Conservation (phyloP, 2,329 filamentous ascomycete genomes). For the Stachybotrys chlorohalonatus region DNA sequence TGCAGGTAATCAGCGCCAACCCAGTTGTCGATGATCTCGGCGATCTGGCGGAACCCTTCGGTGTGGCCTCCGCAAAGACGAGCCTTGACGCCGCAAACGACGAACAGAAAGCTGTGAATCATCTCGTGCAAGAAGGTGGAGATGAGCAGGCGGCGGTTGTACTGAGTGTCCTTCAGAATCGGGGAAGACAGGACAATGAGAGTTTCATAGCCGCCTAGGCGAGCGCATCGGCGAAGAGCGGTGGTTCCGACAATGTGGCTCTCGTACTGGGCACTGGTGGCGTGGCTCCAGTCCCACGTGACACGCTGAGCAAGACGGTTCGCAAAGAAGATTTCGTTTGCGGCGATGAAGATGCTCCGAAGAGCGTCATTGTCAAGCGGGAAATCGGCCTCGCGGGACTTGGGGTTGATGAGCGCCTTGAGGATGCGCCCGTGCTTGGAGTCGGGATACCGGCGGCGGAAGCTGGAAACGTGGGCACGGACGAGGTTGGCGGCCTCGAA, state of each 20-base stretch:
- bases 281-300: slow-evolving; percentile 52
- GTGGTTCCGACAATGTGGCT: slow-evolving; percentile 54
- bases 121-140: slow-evolving; percentile 59
- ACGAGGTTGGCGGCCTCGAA: slow-evolving; percentile 39
- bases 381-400: slow-evolving; percentile 35
- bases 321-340: slow-evolving; percentile 55
- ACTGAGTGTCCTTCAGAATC: slow-evolving; percentile 45
- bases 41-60: slow-evolving; percentile 48
- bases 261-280: slow-evolving; percentile 38
- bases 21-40: slow-evolving; percentile 52
- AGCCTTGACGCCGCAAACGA: slow-evolving; percentile 50
- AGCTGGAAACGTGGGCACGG: slow-evolving; percentile 33
- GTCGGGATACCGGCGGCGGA: slow-evolving; percentile 34
- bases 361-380: slow-evolving; percentile 48
- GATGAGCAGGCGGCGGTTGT: slow-evolving; percentile 52
- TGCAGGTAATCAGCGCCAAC: slow-evolving; percentile 45
- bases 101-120: slow-evolving; percentile 58
- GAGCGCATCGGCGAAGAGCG: slow-evolving; percentile 39
- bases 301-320: slow-evolving; percentile 48
- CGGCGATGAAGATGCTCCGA: slow-evolving; percentile 48
- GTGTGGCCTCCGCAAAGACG: slow-evolving; percentile 50
- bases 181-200: slow-evolving; percentile 52
- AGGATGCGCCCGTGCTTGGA: slow-evolving; percentile 50
- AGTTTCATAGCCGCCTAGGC: slow-evolving; percentile 47
- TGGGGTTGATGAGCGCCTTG: slow-evolving; percentile 45